Conservation (phyloP, 192 early-diverging fungal species). For the Backusella tuberculispora region DNA sequence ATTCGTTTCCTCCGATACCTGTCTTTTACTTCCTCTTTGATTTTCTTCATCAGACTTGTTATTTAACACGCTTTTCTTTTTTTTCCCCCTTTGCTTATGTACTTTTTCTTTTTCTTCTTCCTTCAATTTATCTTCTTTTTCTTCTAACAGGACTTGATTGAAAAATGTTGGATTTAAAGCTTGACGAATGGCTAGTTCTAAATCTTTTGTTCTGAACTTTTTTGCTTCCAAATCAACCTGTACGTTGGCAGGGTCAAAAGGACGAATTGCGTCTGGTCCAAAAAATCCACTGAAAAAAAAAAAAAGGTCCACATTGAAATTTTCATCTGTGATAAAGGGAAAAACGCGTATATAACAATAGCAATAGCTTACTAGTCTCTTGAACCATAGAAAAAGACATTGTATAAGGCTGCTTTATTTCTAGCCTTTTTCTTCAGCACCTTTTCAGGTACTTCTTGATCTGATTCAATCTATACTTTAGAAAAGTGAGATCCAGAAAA, state of each 20-base stretch:
- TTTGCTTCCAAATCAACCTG: conserved; percentile 40
- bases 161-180: conserved; percentile 33
- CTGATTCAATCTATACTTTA: conserved; percentile 45
- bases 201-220: conserved; percentile 43
- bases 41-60: not conserved
- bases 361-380: conserved; percentile 47
- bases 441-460: conserved; percentile 35
- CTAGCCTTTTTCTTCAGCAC: conserved; percentile 46
- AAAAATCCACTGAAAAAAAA: conserved; percentile 41
- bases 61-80: not conserved
- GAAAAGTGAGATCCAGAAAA: not conserved
- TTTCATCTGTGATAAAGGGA: not conserved
- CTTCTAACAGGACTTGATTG: not conserved
- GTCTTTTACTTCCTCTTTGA: not conserved
- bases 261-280: conserved; percentile 42
- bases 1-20: not conserved
- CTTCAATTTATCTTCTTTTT: conserved; percentile 29
- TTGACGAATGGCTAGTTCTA: conserved; percentile 38
- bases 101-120: conserved; percentile 21
- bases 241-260: conserved; percentile 35
- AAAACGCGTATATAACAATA: not conserved
- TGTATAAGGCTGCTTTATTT: conserved; percentile 36
- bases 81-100: not conserved
- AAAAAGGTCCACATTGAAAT: not conserved
- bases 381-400: conserved; percentile 47